Evolutionary conservation across 2,329 filamentous ascomycete genomes (phyloP), one percentile per base, ranked within the genome.

Genomic region (Zymoseptoria ardabiliae): DNA sequence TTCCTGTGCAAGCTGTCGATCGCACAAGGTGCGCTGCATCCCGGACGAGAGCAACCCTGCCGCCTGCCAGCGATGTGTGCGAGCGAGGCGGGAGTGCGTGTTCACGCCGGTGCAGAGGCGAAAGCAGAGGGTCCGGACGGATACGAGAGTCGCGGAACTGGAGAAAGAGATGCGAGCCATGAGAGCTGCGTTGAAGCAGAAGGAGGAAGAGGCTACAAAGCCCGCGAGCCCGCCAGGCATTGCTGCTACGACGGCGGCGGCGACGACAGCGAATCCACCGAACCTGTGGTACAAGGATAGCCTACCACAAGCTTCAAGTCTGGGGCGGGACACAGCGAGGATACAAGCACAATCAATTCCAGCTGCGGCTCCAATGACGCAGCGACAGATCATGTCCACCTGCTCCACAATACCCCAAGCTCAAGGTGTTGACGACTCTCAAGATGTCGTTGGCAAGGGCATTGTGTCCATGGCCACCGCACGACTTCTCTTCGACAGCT

Each of bases 401-500:
- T 65, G 62, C 63, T 28, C 25, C 9, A 28, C 8, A 2, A 9
- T 28, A 28, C 56, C 62, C 11, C n/a, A 50, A 11, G 58, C 61
- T 35, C 25, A 57, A 53, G 58, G 60, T 41, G 28, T 50, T 20
- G 53, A 64, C 41, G 61, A 65, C 60, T 64, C 53, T 2, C 57
- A 55, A 22, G 76, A 78, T 67, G 71, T 77, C 17, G 75, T 89
- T 48, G 84, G 86, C 63, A 79, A 82, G 9, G 84, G 84, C 1
- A 67, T 88, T 49, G 70, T 89, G 30, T 81, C 79, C 2, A 76
- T 81, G 70, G 80, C 82, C 1, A 75, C 78, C 60, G 85, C 85
- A 1, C 72, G 76, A 2, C 75, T 79, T 58, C 76, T 87, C 51
- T 84, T 87, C 62, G 70, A 75, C 22, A 78, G 81, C 9, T 89